A percentile compares a stretch with the other conserved stretches of the same genome.
Conservation (phyloP, 495 filamentous ascomycete genomes). For the Xylaria telfairii region DNA sequence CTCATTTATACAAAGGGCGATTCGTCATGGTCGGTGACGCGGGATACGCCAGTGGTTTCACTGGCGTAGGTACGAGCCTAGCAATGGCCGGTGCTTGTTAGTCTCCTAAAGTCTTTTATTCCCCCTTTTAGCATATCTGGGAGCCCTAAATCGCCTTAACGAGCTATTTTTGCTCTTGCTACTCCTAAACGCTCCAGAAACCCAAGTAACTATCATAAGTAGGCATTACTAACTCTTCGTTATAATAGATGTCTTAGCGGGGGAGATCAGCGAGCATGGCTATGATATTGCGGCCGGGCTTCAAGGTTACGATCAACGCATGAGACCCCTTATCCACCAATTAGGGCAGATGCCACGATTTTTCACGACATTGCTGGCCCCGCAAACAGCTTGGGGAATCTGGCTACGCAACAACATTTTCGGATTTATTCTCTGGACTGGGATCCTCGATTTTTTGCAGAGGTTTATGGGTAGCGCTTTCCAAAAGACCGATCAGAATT, state of each 20-base stretch:
- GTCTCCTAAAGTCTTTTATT: too few species aligned
- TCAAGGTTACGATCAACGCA: conserved; percentile 47
- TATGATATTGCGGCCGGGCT: conserved; percentile 45
- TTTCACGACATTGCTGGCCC: conserved; percentile 40
- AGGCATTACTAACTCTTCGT: too few species aligned
- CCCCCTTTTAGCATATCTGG: too few species aligned
- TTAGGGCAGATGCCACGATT: conserved; percentile 45
- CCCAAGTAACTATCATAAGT: too few species aligned
- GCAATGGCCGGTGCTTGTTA: conserved; percentile 51
- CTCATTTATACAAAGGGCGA: conserved; percentile 39
- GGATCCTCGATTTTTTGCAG: conserved; percentile 24
- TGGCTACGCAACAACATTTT: conserved; percentile 38
- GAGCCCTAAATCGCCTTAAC: too few species aligned
- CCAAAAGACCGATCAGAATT: not conserved
- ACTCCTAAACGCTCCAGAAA: too few species aligned
- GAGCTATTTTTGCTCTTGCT: too few species aligned
- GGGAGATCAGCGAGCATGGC: conserved; percentile 49
- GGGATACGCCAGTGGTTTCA: conserved; percentile 50
- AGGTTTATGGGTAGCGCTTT: conserved; percentile 31
- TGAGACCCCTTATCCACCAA: conserved; percentile 50
- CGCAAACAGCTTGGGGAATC: conserved; percentile 48
- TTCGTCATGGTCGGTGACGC: conserved; percentile 52
- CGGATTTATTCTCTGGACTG: conserved; percentile 39
- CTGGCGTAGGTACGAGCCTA: conserved; percentile 55
- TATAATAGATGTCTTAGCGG: conserved; percentile 59